Evolutionary conservation across 2,329 filamentous ascomycete genomes (phyloP), one percentile per base, ranked within the genome.

Genomic region (Colletotrichum eleusines): DNA sequence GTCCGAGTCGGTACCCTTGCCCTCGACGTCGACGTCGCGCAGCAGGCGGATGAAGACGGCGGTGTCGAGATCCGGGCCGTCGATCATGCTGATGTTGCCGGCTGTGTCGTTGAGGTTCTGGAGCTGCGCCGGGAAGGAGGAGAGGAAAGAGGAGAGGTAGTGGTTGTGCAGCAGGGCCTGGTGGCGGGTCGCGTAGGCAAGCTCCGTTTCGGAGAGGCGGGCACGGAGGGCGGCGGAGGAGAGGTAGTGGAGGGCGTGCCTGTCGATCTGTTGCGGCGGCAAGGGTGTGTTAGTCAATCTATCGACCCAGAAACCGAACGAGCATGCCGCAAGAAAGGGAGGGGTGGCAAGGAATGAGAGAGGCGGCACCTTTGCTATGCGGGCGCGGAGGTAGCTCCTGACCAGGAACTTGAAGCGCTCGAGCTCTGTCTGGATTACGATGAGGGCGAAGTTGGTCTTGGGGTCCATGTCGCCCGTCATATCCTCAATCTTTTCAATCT

Each of bases 341-440:
- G 38, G 14, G 11, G 38, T 3, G 42, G 18, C 42, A 31, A 64
- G 26, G 44, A 66, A 50, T 48, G 35, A 23, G 31, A 51, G 55
- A 65, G 23, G 28, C 26, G 18, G 28, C 81, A 94, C 93, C 88
- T 99, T 98, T 64, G 93, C 90, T 68, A 98, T 90, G n/a, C 96
- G 88, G 12, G 93, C 91, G 63, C 97, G 88, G 66, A 99, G 82
- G 74, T 95, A 92, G 74, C 92, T 92, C 72, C 96, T 88, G 23
- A 98, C 88, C 28, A 99, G 86, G 78, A 94, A 99, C 83, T 97
- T 97, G 82, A 93, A 97, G 55, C 96, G 88, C 80, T 98, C 95
- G 65, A 99, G 88, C 83, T 99, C 96, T 8, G 97, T 98, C 84
- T 99, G 96, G 65, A 98, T 91, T 73, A 99, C 92, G 59, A 98